These are phyloP conservation scores for Petasospora rhodanensis DNA, from an alignment of 1,139 yeast species.

Conservation along the genomic window DNA sequence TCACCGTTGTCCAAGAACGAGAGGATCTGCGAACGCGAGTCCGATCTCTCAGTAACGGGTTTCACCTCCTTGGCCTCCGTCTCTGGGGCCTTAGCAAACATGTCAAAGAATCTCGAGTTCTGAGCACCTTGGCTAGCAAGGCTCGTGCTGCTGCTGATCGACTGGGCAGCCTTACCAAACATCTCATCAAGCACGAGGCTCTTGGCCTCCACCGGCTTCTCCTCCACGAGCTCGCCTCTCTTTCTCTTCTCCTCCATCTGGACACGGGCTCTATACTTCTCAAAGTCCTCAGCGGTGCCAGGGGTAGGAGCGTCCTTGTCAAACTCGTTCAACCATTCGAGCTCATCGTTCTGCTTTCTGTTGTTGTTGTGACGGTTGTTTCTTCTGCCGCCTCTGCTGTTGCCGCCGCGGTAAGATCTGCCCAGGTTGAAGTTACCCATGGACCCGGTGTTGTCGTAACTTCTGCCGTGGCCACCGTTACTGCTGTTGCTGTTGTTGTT, in stretches of 20 bases:
- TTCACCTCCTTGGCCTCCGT: constrained; percentile 4
- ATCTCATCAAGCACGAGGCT: constrained; percentile 52
- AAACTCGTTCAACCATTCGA: constrained; percentile 45
- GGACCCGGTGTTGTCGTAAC: constrained; percentile 17
- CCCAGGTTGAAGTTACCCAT: constrained; percentile 26
- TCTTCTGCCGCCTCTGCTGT: constrained; percentile 19
- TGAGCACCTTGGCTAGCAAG: constrained; percentile 22
- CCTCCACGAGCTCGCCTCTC: constrained; percentile 36
- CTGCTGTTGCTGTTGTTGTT: constrained; percentile 10
- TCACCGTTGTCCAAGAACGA: constrained; percentile 21
- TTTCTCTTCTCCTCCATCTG: constrained; percentile 50
- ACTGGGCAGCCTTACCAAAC: constrained; percentile 36
- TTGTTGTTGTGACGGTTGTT: constrained; percentile 12
- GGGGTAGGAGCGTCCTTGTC: constrained; percentile 34
- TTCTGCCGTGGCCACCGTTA: too few species aligned
- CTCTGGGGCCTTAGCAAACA: constrained; percentile 29
- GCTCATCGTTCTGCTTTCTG: constrained; percentile 24
- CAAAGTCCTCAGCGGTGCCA: constrained; percentile 65
- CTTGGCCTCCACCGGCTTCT: too few species aligned
- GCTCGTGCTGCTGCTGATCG: constrained; percentile 1
- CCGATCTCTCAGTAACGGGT: not conserved
- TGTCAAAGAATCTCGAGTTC: constrained; percentile 46
- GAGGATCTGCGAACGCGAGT: constrained; percentile 21
- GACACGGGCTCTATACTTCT: constrained; percentile 63
- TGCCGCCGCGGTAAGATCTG: constrained; percentile 12